Conservation (phyloP, 768 basidiomycete species). For the Boletus rubescentipes region DNA sequence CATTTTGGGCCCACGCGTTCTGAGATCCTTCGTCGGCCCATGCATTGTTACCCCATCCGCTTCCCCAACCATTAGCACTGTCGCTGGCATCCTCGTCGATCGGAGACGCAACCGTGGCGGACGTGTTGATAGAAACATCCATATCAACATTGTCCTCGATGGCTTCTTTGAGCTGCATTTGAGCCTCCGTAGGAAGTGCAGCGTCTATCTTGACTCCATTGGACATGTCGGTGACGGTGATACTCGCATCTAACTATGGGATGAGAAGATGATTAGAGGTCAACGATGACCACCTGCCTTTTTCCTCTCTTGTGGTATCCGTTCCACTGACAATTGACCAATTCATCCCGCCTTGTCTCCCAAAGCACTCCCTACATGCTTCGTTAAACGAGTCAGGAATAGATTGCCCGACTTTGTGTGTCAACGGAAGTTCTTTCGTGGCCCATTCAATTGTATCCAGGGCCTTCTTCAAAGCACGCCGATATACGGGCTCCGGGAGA, state of each 20-base stretch:
- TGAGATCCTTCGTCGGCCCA: constrained; percentile 15
- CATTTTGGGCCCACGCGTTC: constrained; percentile 12
- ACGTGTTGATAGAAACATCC: constrained; percentile 12
- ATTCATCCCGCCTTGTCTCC: constrained; percentile 42
- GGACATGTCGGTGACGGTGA: constrained; percentile 18
- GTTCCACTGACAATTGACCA: constrained; percentile 19
- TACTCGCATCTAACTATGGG: constrained; percentile 6
- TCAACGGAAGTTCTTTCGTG: constrained; percentile 43
- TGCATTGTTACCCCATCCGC: constrained; percentile 2
- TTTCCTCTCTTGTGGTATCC: constrained; percentile 2
- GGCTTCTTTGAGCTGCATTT: constrained; percentile 27
- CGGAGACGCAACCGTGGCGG: not conserved
- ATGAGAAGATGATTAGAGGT: constrained; percentile 9
- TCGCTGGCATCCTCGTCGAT: not conserved
- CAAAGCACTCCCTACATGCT: constrained; percentile 52
- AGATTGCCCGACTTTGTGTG: constrained; percentile 37
- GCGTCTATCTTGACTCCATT: constrained; percentile 15
- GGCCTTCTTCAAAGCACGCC: constrained; percentile 47
- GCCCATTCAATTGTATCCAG: constrained; percentile 43
- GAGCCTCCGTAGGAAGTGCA: constrained; percentile 23
- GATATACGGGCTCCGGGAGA: constrained; percentile 47
- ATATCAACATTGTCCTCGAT: constrained; percentile 28
- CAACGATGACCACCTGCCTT: constrained; percentile 1
- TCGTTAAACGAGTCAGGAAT: constrained; percentile 48
- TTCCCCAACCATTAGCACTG: constrained; percentile 2